Base-by-base conservation (phyloP, 2,329 filamentous ascomycete genomes). In the Phoma sp. region DNA sequence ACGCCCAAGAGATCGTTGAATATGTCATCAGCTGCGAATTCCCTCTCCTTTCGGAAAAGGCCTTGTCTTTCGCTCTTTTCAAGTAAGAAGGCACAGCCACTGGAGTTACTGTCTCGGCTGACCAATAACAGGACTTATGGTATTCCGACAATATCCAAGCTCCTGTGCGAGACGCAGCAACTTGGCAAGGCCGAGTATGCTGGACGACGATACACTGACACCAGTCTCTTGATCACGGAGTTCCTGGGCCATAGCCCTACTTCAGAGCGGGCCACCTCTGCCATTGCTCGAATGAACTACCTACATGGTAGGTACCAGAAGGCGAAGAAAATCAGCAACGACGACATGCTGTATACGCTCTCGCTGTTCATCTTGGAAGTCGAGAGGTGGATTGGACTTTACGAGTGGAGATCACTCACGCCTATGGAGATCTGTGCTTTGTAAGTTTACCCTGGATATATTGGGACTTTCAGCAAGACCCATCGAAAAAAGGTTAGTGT, bases 401-500 rank as follows among this genome's bases (percentile, higher is more conserved):
- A 86, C 64, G 90, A 93, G 68, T 93, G 89, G 89, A 83, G 90
- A 2, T 35, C 75, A 4, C 70, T 90, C 22, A 87, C 82, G 13
- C 83, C 87, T 0, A 79, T 92, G 73, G 90, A 93, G 71, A 71
- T 78, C 8, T 89, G 87, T 57, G 89, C 88, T 0, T 73, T 88
- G 67, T 65, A 56, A 50, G 64, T 57, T 14, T 9, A 2, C 3
- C 5, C n/a, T 6, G 7, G 2, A 29, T 25, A 11, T 7, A 14
- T 7, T n/a, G 24, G 18, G 4, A 2, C 3, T 14, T 30, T 4
- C 18, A 18, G 1, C 18, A 18, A 18, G 18, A 18, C 18, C 18
- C 18, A 18, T 18, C 18, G 18, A 18, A 18, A 18, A 18, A 18
- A 18, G 18, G 33, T 13, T 23, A 4, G 6, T 13, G 2, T 33